Evolutionary conservation across 306 rosid genomes (phyloP), one percentile per base, ranked within the genome.

Genomic region (Coriaria nepalensis): DNA sequence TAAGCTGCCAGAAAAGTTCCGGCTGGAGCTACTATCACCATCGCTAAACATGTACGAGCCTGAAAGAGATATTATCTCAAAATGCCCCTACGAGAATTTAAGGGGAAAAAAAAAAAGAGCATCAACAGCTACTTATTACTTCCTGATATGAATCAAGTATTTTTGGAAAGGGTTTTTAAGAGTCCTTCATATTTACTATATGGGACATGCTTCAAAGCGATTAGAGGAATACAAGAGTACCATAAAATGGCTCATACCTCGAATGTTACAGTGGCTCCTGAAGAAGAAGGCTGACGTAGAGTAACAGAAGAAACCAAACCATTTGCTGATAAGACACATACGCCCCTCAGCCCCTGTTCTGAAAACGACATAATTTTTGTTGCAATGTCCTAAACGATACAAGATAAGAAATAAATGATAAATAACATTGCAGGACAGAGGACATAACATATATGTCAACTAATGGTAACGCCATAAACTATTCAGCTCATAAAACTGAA

Each of bases 281-380:
- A 86, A 55, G 81, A 69, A 13, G 93, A 78, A 68, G 99, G 82
- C 64, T 86, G 99, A 13, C 82, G 76, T 62, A 92, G 99, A 10
- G 96, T 78, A 55, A 82, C 99, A 2, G 87, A 85, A 45, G 96
- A 85, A 51, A 92, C 96, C 36, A 83, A 81, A 38, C 99, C 99
- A 53, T 52, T 82, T 55, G 94, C 99, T 43, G 99, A 78, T 79
- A 92, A 65, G 62, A 92, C 35, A 55, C 94, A 86, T 56, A 92
- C 51, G 32, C 87, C 86, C 68, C 94, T 71, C 10, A 87, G 88
- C 34, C 93, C 86, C 66, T 79, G 93, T 71, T 92, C 94, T n/a
- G 96, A 77, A 70, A 86, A 92, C 10, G 96, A 60, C 94, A 79
- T 68, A 48, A 92, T 80, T 66, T 80, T 92, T 37, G 88, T 69